Evolutionary conservation across 805 yeast species (phyloP), one percentile per base, ranked within the genome.

Genomic region (Metschnikowia cubensis): DNA sequence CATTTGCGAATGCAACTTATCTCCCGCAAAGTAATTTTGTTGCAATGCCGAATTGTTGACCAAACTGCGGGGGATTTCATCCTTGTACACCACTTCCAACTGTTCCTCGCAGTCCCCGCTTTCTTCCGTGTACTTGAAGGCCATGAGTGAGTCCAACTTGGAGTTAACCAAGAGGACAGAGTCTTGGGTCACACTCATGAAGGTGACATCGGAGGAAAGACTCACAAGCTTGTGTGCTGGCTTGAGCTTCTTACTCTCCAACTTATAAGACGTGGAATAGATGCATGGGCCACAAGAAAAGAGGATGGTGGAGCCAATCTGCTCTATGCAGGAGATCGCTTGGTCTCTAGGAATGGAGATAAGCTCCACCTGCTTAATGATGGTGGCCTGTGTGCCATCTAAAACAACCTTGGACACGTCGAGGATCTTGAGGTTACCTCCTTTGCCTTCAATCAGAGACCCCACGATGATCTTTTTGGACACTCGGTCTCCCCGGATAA

Each of bases 401-500:
- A 52, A 20, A 29, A 50, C 52, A 2, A 49, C 17, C 46, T 63
- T 66, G 6, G 54, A 35, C 6, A 73, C 50, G 49, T 73, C 76
- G 15, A 73, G 49, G 14, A 73, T 66, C 47, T 69, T 72, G 45
- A 73, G 63, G 1, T 64, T 49, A 1, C 78, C 41, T 3, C 18
- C 77, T 6, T 40, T 41, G 8, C 55, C 58, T 3, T 37, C 15
- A 1, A 53, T 48, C 20, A 40, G 47, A 6, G 67, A 56, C 1
- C 74, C 74, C 32, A 70, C 51, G n/a, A 73, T 57, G 5, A 73
- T 51, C 48, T 73, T 73, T 50, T 70, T 71, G 10, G 76, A 65
- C 3, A 59, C 55, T 17, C 65, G 55, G 5, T 64, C 68, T 11
- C 59, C 57, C 29, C 74, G 58, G 13, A 55, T 50, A 4, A 73